Evolutionary conservation across 176 grass and related monocot species (phyloP).

Genomic region (Cenchrus americanus): DNA sequence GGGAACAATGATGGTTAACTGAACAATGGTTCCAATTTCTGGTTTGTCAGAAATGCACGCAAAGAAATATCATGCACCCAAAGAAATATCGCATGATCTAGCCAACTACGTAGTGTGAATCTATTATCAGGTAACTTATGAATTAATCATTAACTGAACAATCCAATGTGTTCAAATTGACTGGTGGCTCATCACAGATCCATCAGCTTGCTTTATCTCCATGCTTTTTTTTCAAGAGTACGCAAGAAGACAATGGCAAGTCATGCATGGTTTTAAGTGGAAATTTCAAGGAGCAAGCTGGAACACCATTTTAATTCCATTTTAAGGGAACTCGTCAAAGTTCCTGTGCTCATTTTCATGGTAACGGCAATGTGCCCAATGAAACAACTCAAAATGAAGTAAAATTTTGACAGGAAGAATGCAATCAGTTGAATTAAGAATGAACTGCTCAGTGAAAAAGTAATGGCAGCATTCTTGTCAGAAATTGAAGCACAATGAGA

Average conservation of each 20-base stretch:
- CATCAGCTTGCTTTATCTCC: too few species aligned
- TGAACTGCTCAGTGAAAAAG: slow-evolving; percentile 3
- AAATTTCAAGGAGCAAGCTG: not conserved
- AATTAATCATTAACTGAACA: too few species aligned
- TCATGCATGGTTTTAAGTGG: not conserved
- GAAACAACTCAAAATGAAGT: slow-evolving; percentile 1
- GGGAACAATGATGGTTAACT: too few species aligned
- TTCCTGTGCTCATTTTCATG: not conserved
- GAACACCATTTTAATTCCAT: not conserved
- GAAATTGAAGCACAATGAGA: not conserved
- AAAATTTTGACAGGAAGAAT: not conserved
- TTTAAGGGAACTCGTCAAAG: not conserved
- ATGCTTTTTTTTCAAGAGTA: too few species aligned
- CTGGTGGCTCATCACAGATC: too few species aligned
- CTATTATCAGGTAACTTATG: too few species aligned
- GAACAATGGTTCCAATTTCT: too few species aligned
- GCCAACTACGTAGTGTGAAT: too few species aligned
- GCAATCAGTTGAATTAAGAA: slow-evolving; percentile 22
- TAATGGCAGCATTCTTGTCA: not conserved
- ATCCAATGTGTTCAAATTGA: too few species aligned
- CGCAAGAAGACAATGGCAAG: not conserved
- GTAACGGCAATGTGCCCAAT: not conserved
- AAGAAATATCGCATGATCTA: too few species aligned
- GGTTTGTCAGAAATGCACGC: too few species aligned
- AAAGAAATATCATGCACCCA: too few species aligned